A percentile compares a stretch with the other conserved stretches of the same genome.
Conservation (phyloP, 768 basidiomycete genomes). For the Lentinula detonsa region DNA sequence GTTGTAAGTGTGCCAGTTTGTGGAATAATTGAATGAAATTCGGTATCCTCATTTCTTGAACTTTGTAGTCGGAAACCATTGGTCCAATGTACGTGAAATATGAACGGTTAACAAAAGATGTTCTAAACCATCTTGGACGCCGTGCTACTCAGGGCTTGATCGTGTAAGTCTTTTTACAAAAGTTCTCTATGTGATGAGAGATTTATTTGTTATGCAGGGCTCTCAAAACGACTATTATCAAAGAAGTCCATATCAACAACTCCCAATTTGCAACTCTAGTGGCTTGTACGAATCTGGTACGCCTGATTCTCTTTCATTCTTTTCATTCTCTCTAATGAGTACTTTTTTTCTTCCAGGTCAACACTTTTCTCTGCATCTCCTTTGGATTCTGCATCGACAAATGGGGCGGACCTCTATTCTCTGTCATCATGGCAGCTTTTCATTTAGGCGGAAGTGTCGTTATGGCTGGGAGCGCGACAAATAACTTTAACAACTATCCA, state of each 20-base stretch:
- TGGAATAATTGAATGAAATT: neutral
- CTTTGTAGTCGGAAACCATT: slow-evolving; percentile 32
- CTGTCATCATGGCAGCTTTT: slow-evolving; percentile 29
- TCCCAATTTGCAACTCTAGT: slow-evolving; percentile 37
- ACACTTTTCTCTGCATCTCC: slow-evolving; percentile 35
- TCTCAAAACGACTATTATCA: slow-evolving; percentile 36
- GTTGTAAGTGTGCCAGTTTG: slow-evolving; percentile 21
- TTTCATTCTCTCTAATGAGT: neutral
- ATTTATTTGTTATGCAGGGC: slow-evolving; percentile 16
- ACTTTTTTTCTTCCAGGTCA: slow-evolving; percentile 18
- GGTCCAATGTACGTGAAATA: slow-evolving; percentile 30
- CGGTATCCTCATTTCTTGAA: neutral
- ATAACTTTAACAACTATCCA: slow-evolving; percentile 30
- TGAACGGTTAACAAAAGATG: neutral
- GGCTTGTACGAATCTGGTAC: slow-evolving; percentile 29
- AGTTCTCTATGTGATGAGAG: neutral
- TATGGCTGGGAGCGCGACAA: slow-evolving; percentile 32
- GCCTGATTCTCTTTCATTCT: neutral
- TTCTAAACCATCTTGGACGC: neutral
- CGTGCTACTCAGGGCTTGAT: slow-evolving; percentile 25
- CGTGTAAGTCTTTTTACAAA: slow-evolving; percentile 18
- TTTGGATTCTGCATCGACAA: slow-evolving; percentile 36
- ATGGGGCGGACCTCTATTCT: slow-evolving; percentile 30
- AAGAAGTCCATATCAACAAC: slow-evolving; percentile 35
- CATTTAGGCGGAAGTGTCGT: slow-evolving; percentile 29